phyloP scores from a whole-genome alignment of 129 eudicot species.

The Lonicera japonica region DNA sequence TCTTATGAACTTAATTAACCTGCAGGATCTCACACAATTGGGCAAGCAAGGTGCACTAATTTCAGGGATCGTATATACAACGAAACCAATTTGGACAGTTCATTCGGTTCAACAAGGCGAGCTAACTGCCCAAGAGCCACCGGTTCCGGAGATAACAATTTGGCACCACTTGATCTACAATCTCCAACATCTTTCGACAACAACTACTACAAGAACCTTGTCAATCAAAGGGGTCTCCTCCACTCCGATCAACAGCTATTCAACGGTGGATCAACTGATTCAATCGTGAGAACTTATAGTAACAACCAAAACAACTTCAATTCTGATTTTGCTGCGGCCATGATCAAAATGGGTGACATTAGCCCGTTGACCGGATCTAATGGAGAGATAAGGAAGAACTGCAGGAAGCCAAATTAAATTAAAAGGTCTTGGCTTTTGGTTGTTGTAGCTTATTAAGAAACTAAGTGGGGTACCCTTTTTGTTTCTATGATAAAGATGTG shows the following conservation, averaged over 20 bases:
- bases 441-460: too few species aligned
- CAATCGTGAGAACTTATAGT: constrained; percentile 53
- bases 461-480: neutral
- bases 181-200: constrained; percentile 69
- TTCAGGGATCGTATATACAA: constrained; percentile 61
- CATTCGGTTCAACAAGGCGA: constrained; percentile 40
- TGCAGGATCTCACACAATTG: constrained; percentile 83
- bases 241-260: constrained; percentile 88
- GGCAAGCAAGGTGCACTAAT: constrained; percentile 82
- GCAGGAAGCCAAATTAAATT: constrained; percentile 56
- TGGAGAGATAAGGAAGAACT: constrained; percentile 87
- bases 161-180: constrained; percentile 74
- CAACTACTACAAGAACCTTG: constrained; percentile 59
- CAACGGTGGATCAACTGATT: constrained; percentile 70
- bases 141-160: constrained; percentile 69
- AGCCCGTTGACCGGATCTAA: constrained; percentile 75
- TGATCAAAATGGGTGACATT: constrained; percentile 85
- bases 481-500: too few species aligned
- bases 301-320: constrained; percentile 28
- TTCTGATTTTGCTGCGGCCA: constrained; percentile 67
- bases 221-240: constrained; percentile 56
- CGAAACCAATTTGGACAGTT: constrained; percentile 53
- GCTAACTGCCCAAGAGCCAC: constrained; percentile 51
- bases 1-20: neutral
- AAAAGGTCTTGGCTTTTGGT: neutral